A percentile compares a stretch with the other conserved stretches of the same genome.
phyloP scores from a whole-genome alignment of 805 yeast genomes.

The Schwanniomyces sp. region DNA sequence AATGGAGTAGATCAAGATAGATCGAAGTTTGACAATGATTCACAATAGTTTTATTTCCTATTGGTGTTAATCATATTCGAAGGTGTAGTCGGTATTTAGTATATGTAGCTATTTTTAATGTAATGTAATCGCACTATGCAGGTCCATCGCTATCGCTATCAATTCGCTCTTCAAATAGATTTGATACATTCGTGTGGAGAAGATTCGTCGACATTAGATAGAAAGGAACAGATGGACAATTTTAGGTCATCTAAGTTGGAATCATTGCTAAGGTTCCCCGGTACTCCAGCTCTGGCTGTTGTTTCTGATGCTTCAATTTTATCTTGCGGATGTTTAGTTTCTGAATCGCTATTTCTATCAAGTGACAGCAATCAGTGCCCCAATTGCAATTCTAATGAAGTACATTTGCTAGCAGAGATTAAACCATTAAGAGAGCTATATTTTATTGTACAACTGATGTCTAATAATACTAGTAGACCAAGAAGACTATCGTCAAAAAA shows the following conservation, averaged over 20 bases:
- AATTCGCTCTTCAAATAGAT: too few species aligned
- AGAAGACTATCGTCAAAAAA: slow-evolving; percentile 23
- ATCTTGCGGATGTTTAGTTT: slow-evolving; percentile 42
- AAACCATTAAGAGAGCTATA: slow-evolving; percentile 35
- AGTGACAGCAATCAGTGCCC: slow-evolving; percentile 18
- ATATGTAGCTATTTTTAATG: too few species aligned
- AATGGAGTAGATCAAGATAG: neutral
- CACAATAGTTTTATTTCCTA: neutral
- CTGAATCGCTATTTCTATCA: slow-evolving; percentile 27
- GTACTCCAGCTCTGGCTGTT: slow-evolving; percentile 9
- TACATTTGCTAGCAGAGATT: slow-evolving; percentile 24
- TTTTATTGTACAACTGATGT: slow-evolving; percentile 14
- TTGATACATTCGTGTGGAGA: too few species aligned
- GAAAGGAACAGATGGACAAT: slow-evolving; percentile 9
- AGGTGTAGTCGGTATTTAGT: too few species aligned
- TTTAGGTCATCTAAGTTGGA: slow-evolving; percentile 22
- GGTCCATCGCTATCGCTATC: too few species aligned
- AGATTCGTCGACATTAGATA: neutral
- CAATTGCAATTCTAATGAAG: slow-evolving; percentile 19
- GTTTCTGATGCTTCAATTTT: slow-evolving; percentile 35
- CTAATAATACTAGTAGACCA: slow-evolving; percentile 6
- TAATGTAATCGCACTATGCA: too few species aligned
- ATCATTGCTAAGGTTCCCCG: slow-evolving; percentile 24
- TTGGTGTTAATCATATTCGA: neutral
- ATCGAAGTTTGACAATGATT: neutral